A percentile compares a stretch with the other conserved stretches of the same genome.
These are phyloP conservation scores for Starmerella geochares DNA, from an alignment of 805 yeast species.

Conservation along the genomic window DNA sequence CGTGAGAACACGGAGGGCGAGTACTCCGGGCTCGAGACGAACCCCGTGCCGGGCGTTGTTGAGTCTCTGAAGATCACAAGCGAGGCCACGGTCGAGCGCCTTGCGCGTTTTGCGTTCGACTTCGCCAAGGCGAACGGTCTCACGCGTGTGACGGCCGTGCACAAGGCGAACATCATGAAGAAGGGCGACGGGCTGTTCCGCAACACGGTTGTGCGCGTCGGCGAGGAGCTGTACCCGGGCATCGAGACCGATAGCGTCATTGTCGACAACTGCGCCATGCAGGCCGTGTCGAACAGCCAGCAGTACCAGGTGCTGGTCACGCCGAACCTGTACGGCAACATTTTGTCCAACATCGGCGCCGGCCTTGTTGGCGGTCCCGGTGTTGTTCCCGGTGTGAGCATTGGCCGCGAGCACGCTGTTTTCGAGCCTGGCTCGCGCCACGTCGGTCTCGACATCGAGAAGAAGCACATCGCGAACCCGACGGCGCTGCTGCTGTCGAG, in stretches of 20 bases:
- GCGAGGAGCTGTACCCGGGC: constrained; percentile 65
- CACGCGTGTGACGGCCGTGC: constrained; percentile 88
- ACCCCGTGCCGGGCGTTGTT: constrained; percentile 74
- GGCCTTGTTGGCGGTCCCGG: constrained; percentile 98
- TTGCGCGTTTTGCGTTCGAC: constrained; percentile 94
- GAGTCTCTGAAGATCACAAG: constrained; percentile 94
- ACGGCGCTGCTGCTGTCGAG: constrained; percentile 93
- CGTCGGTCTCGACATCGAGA: constrained; percentile 94
- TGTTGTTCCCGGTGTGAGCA: constrained; percentile 95
- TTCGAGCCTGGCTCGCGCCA: constrained; percentile 99
- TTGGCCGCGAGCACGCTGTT: constrained; percentile 94
- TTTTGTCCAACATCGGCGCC: constrained; percentile 95
- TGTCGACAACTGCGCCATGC: constrained; percentile 98
- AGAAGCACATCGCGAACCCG: constrained; percentile 93
- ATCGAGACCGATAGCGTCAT: constrained; percentile 81
- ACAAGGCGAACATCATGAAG: constrained; percentile 98
- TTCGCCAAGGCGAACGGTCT: constrained; percentile 88
- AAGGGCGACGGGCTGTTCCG: constrained; percentile 97
- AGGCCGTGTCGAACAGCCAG: constrained; percentile 95
- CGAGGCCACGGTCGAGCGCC: constrained; percentile 88
- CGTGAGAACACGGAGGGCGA: constrained; percentile 99
- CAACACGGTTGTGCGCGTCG: constrained; percentile 79
- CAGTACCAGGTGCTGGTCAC: constrained; percentile 97
- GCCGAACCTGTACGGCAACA: constrained; percentile 96
- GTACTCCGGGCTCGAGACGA: constrained; percentile 97